Evolutionary conservation across 2,329 filamentous ascomycete species (phyloP).

Genomic region (Calonectria naviculata): DNA sequence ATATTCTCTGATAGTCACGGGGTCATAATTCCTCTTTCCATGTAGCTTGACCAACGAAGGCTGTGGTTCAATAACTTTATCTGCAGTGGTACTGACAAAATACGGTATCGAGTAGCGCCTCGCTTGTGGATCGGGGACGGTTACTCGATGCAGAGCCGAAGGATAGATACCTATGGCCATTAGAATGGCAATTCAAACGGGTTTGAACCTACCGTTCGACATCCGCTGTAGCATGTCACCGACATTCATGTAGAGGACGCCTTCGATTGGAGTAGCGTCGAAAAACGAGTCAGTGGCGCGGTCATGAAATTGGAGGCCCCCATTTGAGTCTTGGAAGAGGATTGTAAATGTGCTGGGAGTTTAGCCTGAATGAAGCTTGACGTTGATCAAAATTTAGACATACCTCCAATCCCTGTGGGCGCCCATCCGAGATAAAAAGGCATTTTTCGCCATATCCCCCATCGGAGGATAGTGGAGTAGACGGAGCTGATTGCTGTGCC

Average conservation of each 20-base stretch:
- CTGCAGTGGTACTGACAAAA: not conserved
- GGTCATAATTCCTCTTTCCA: not conserved
- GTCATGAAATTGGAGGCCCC: not conserved
- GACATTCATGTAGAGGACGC: not conserved
- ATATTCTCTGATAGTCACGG: not conserved
- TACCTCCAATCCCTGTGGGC: not conserved
- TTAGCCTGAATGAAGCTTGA: too few relatives aligned
- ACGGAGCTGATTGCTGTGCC: not conserved
- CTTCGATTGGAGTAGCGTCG: not conserved
- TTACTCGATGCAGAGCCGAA: not conserved
- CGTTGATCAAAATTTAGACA: not conserved
- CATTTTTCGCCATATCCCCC: not conserved
- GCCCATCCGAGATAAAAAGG: not conserved
- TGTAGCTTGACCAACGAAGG: not conserved
- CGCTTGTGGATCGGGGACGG: not conserved
- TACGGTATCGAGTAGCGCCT: not conserved
- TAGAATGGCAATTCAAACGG: not conserved
- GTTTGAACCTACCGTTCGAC: not conserved
- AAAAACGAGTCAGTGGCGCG: not conserved
- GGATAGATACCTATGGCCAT: not conserved
- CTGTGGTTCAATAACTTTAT: not conserved
- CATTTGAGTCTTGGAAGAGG: not conserved
- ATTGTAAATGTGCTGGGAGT: not conserved
- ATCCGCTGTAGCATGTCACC: not conserved
- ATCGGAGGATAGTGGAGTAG: not conserved